Base-by-base conservation (phyloP, 208 protist species). In the Cochliopodium minus region DNA sequence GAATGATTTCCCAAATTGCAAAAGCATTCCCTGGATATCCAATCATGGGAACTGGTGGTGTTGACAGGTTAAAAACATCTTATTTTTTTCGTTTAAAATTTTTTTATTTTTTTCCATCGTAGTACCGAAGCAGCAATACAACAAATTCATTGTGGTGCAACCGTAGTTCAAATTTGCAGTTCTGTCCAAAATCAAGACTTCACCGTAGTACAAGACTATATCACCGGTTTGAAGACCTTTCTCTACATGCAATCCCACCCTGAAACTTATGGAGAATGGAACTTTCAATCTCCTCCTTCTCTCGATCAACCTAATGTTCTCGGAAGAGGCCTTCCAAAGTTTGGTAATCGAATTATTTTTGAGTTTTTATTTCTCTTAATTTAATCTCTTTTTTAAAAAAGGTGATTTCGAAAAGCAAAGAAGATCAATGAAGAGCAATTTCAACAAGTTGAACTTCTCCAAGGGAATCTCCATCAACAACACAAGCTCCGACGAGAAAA, bases 101-200 rank as follows among this genome's bases (percentile, higher is more conserved):
- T n/a, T n/a, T n/a, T n/a, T 52, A 13, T 17, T 35, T 17, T 35
- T 52, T 17, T 52, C 17, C 30, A 20, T 35, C 10, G 17, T 68
- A n/a, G 46, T 47, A 85, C 77, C 15, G 68, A 83, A 26, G 61
- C 66, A 9, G 66, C 71, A 1, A 45, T 88, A 4, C 75, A 90
- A 66, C 84, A 83, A 61, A 40, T 91, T 9, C 65, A 90, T 46
- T 62, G 59, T 43, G 85, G 85, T 62, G 73, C 85, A 9, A 48
- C 36, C 23, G 79, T 78, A 0, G 47, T 87, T 23, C 83, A 90
- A 63, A 76, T 85, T 33, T 83, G 74, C 53, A 74, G 71, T 15
- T 50, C 77, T 4, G 60, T 85, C 17, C 79, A 85, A 61, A 85
- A 85, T 61, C 77, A 85, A 66, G 79, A 85, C 58, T 83, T 83